phyloP scores from a whole-genome alignment of 495 filamentous ascomycete genomes.

The Aspergillus mulundensis region DNA sequence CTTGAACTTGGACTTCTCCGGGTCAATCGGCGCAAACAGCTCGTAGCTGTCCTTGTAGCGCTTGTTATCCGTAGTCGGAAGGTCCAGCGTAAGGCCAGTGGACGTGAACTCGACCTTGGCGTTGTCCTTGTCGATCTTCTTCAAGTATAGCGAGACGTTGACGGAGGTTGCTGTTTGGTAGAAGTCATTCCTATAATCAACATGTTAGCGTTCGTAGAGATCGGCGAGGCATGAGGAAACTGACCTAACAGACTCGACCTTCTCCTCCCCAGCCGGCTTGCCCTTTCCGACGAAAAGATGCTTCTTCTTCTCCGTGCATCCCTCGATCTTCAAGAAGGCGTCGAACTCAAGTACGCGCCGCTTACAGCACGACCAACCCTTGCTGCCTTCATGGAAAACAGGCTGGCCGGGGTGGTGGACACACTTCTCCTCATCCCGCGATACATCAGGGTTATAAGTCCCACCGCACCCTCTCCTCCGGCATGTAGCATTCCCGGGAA shows the following conservation, averaged over 20 bases:
- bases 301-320: slow-evolving; percentile 73
- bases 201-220: neutral
- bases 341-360: slow-evolving; percentile 92
- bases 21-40: slow-evolving; percentile 72
- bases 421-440: slow-evolving; percentile 72
- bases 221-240: too few species aligned
- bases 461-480: slow-evolving; percentile 69
- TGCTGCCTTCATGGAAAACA: slow-evolving; percentile 95
- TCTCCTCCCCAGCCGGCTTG: slow-evolving; percentile 54
- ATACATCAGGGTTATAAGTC: slow-evolving; percentile 54
- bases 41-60: slow-evolving; percentile 70
- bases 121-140: slow-evolving; percentile 85
- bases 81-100: slow-evolving; percentile 63
- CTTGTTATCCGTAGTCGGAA: slow-evolving; percentile 81
- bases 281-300: slow-evolving; percentile 86
- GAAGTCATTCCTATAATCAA: slow-evolving; percentile 68
- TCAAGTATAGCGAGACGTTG: slow-evolving; percentile 89
- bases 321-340: slow-evolving; percentile 92
- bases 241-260: slow-evolving; percentile 67
- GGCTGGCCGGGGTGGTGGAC: slow-evolving; percentile 80
- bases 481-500: slow-evolving; percentile 70
- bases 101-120: slow-evolving; percentile 65
- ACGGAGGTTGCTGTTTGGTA: slow-evolving; percentile 86
- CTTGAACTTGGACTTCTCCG: slow-evolving; percentile 69
- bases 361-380: slow-evolving; percentile 98